These are phyloP conservation scores for Aegilops bicornis DNA, from an alignment of 176 grass and related monocot species.

Conservation along the genomic window DNA sequence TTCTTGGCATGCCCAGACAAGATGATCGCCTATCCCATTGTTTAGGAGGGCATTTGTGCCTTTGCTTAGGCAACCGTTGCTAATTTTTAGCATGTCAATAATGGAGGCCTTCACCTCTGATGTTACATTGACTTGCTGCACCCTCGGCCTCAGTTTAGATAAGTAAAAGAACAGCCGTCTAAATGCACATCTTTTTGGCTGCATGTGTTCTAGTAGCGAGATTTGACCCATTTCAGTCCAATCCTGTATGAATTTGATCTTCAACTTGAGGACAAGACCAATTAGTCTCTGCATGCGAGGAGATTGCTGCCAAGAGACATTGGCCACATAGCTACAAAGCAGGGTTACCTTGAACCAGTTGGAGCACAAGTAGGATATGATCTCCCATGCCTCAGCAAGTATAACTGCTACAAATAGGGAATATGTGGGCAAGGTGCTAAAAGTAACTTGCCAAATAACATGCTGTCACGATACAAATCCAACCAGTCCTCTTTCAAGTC, in stretches of 20 bases:
- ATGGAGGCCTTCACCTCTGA: neutral
- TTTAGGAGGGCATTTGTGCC: neutral
- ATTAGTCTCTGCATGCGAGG: neutral
- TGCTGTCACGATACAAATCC: too few species aligned
- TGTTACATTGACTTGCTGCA: neutral
- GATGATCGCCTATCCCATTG: neutral
- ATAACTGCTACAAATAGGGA: neutral
- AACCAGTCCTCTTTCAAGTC: too few species aligned
- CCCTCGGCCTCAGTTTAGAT: neutral
- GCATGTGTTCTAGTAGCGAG: neutral
- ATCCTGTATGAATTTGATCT: neutral
- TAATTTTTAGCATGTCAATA: neutral
- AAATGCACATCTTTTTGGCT: neutral
- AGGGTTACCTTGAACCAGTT: neutral
- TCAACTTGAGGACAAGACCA: neutral
- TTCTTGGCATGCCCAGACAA: neutral
- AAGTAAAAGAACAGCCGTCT: neutral
- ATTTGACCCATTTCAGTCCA: neutral
- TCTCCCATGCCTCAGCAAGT: neutral
- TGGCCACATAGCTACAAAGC: neutral
- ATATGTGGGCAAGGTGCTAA: neutral
- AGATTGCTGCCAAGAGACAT: neutral
- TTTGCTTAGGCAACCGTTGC: neutral
- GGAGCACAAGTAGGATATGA: slow-evolving; percentile 1
- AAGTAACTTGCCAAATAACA: neutral